Conservation (phyloP, 306 rosid genomes). For the Gillenia trifoliata region DNA sequence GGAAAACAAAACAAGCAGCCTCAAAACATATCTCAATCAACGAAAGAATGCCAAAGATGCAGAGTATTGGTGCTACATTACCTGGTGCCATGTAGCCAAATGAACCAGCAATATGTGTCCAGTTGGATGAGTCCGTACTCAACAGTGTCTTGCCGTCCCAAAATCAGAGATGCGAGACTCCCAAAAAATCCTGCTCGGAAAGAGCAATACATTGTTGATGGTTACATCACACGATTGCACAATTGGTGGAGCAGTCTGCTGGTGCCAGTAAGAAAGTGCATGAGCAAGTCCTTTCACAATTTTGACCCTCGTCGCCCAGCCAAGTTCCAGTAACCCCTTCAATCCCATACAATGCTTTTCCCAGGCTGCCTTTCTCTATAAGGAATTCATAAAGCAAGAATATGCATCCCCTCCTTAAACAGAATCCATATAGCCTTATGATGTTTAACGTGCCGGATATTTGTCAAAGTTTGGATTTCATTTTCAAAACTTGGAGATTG, state of each 20-base stretch:
- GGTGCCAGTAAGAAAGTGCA: slow-evolving; percentile 52
- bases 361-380: background rate
- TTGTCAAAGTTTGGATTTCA: slow-evolving; percentile 40
- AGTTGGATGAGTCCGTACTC: slow-evolving; percentile 28
- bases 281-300: slow-evolving; percentile 51
- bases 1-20: background rate
- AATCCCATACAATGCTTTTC: slow-evolving; percentile 34
- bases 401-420: slow-evolving; percentile 12
- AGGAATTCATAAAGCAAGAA: background rate
- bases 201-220: slow-evolving; percentile 45
- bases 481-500: slow-evolving; percentile 40
- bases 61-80: too few relatives aligned
- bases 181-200: slow-evolving; percentile 28
- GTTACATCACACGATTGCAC: slow-evolving; percentile 48
- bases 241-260: slow-evolving; percentile 41
- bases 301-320: slow-evolving; percentile 40
- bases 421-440: slow-evolving; percentile 52
- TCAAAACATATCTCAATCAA: too few relatives aligned
- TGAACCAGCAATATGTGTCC: background rate
- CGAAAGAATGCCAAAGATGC: too few relatives aligned
- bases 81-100: slow-evolving; percentile 30
- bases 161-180: slow-evolving; percentile 50
- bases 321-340: slow-evolving; percentile 32
- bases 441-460: slow-evolving; percentile 54
- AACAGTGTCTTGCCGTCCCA: slow-evolving; percentile 50